These are phyloP conservation scores for Cyclocybe aegerita DNA, from an alignment of 768 basidiomycete genomes.

Conservation along the genomic window DNA sequence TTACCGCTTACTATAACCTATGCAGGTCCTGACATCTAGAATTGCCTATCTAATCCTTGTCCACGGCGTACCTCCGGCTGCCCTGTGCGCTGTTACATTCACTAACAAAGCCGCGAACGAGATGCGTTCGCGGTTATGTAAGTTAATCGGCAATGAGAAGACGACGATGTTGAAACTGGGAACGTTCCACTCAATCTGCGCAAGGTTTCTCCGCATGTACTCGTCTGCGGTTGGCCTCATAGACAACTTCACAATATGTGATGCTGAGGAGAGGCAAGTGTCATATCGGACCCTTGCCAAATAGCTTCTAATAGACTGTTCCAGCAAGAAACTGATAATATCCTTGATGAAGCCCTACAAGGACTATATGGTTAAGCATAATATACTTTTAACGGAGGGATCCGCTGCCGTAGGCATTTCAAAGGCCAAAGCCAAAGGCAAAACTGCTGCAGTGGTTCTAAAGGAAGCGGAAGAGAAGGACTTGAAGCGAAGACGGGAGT, in stretches of 20 bases:
- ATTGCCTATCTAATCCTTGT: constrained; percentile 64
- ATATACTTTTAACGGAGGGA: constrained; percentile 55
- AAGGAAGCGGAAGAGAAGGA: constrained; percentile 20
- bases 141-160: constrained; percentile 60
- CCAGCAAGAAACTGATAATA: constrained; percentile 67
- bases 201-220: constrained; percentile 67
- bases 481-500: constrained; percentile 6
- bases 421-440: constrained; percentile 70
- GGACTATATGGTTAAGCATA: constrained; percentile 41
- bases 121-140: constrained; percentile 71
- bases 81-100: constrained; percentile 82
- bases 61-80: constrained; percentile 48
- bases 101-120: constrained; percentile 91
- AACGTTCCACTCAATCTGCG: constrained; percentile 80
- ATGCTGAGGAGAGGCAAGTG: constrained; percentile 73
- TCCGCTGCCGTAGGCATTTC: constrained; percentile 65
- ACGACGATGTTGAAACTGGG: constrained; percentile 64
- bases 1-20: neutral
- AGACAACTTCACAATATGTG: constrained; percentile 80
- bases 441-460: constrained; percentile 48
- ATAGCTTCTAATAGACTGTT: neutral
- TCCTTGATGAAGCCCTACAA: constrained; percentile 58
- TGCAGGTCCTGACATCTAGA: constrained; percentile 62
- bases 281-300: neutral
- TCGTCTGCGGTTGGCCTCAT: constrained; percentile 55